phyloP scores from a whole-genome alignment of 345 rosid species.

The Salix dunnii region DNA sequence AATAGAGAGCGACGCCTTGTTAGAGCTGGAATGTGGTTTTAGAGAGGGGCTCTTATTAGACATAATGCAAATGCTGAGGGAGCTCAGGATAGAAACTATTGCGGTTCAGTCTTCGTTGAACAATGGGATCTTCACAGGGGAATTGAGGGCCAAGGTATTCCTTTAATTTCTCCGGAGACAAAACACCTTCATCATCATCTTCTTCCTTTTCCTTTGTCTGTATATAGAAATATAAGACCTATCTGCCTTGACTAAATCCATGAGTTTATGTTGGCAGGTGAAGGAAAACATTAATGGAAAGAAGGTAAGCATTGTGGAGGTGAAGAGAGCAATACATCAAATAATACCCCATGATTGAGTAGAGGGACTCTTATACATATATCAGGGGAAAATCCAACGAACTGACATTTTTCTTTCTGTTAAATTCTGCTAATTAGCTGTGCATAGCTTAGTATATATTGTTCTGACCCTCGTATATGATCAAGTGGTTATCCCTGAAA shows the following conservation, averaged over 20 bases:
- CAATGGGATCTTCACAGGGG: conserved; percentile 54
- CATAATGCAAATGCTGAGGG: conserved; percentile 70
- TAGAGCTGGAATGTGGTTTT: conserved; percentile 73
- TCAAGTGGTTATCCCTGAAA: neutral
- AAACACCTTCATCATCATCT: neutral
- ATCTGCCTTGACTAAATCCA: neutral
- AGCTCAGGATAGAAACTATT: conserved; percentile 63
- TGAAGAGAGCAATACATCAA: conserved; percentile 68
- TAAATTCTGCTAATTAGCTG: neutral
- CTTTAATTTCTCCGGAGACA: neutral
- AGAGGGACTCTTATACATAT: neutral
- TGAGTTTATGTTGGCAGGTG: conserved; percentile 38
- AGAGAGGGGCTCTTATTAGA: conserved; percentile 79
- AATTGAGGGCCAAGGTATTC: conserved; percentile 81
- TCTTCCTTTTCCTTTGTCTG: neutral
- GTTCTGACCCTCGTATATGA: neutral
- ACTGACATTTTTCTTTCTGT: neutral
- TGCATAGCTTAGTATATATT: neutral
- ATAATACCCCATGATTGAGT: conserved; percentile 40
- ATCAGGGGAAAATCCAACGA: neutral
- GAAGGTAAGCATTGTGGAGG: conserved; percentile 82
- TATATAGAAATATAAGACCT: neutral
- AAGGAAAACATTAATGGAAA: conserved; percentile 57
- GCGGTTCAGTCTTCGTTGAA: conserved; percentile 60
- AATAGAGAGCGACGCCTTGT: conserved; percentile 74